These are phyloP conservation scores for Globisporangium takayamanum DNA, from an alignment of 352 stramenopile species.

Conservation along the genomic window DNA sequence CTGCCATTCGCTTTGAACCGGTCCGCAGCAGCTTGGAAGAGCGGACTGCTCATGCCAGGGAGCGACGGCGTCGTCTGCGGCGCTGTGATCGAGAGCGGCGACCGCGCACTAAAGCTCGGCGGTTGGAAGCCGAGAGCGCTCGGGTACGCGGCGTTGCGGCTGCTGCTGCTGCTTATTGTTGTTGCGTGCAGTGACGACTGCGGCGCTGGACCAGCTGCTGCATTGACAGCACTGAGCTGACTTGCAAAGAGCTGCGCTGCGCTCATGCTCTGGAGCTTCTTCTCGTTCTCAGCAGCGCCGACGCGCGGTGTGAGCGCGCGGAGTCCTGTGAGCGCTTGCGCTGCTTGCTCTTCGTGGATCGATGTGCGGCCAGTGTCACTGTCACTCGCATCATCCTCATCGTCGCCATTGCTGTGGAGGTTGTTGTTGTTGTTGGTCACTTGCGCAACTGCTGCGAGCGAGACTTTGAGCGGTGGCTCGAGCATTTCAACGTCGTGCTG, in stretches of 20 bases:
- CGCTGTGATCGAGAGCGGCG: constrained; percentile 43
- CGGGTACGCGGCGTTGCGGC: constrained; percentile 10
- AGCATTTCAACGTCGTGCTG: neutral
- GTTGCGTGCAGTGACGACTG: neutral
- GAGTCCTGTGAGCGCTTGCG: constrained; percentile 67
- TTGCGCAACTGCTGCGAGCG: neutral
- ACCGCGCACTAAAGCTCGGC: constrained; percentile 10
- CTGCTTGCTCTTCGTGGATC: constrained; percentile 56
- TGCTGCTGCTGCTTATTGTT: neutral
- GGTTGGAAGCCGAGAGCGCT: constrained; percentile 11
- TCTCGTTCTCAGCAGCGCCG: constrained; percentile 8
- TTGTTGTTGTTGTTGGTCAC: neutral
- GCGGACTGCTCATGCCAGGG: constrained; percentile 18
- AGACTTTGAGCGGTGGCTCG: neutral
- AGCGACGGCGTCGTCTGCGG: constrained; percentile 18
- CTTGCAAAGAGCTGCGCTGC: constrained; percentile 8
- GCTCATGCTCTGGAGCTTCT: constrained; percentile 10
- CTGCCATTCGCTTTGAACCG: constrained; percentile 20
- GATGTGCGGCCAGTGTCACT: constrained; percentile 14
- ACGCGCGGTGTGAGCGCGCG: constrained; percentile 21
- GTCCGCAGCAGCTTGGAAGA: constrained; percentile 30
- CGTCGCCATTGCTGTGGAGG: neutral
- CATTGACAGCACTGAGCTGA: neutral
- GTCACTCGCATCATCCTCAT: constrained; percentile 13
- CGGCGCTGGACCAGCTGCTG: constrained; percentile 5